Percentiles rank a stretch among this genome's conserved stretches.
phyloP scores from a whole-genome alignment of 345 rosid species.

The Corchorus olitorius region DNA sequence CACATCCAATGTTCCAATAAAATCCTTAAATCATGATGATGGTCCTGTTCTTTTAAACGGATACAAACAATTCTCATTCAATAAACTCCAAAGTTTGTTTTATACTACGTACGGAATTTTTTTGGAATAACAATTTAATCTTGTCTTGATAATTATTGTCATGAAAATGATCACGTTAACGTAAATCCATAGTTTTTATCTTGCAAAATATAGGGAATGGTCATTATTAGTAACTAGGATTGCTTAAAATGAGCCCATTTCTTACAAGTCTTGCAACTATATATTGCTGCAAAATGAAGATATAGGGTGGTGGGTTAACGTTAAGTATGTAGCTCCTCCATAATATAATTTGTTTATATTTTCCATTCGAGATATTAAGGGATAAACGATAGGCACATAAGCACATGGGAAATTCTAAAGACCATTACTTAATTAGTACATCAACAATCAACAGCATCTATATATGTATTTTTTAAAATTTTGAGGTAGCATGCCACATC shows the following conservation, averaged over 20 bases:
- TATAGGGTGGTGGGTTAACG: not conserved
- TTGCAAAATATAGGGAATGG: no score
- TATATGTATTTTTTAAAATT: not conserved
- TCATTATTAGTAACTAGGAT: no score
- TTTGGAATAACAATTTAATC: no score
- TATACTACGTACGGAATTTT: no score
- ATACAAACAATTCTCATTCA: no score
- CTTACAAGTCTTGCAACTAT: not conserved
- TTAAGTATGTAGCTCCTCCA: not conserved
- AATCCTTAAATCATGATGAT: not conserved
- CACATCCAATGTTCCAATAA: not conserved
- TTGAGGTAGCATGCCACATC: not conserved
- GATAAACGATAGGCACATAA: no score
- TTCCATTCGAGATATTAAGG: not conserved
- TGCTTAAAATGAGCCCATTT: not conserved
- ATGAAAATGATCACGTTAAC: not conserved
- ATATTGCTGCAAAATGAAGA: not conserved
- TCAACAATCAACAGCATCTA: not conserved
- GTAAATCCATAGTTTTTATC: no score
- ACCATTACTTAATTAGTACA: not conserved
- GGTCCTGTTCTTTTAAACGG: not conserved
- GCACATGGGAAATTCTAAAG: not conserved
- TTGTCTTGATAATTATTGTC: not conserved
- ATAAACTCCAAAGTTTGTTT: no score
- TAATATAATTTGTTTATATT: not conserved